phyloP scores from a whole-genome alignment of 2,329 filamentous ascomycete species.

The Trichoderma sp. region DNA sequence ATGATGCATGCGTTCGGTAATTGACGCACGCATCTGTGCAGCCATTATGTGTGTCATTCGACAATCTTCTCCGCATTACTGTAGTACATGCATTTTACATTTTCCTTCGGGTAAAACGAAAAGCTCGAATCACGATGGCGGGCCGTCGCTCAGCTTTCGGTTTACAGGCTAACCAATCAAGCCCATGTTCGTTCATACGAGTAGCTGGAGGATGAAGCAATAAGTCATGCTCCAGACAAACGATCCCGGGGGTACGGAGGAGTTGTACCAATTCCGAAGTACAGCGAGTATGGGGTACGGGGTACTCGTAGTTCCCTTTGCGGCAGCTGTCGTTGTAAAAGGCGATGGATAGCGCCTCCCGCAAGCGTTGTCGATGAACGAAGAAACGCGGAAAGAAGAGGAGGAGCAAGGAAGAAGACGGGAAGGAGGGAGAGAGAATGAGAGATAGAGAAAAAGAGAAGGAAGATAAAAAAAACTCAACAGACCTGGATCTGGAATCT shows the following conservation, averaged over 20 bases:
- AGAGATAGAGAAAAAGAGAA: neutral
- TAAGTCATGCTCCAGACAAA: neutral
- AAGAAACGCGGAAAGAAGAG: neutral
- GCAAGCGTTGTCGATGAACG: neutral
- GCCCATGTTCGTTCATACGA: neutral
- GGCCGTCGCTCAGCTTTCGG: slow-evolving; percentile 2
- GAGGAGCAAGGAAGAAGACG: neutral
- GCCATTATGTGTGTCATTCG: neutral
- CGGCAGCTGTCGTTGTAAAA: neutral
- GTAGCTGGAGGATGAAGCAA: neutral
- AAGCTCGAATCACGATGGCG: neutral
- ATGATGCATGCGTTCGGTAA: neutral
- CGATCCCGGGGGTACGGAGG: neutral
- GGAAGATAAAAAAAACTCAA: neutral
- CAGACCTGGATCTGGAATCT: neutral
- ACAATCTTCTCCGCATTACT: slow-evolving; percentile 10
- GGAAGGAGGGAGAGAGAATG: neutral
- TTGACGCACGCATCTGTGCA: neutral
- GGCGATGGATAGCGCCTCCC: neutral
- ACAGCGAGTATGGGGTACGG: neutral
- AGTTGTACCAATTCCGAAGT: neutral
- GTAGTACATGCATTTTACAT: neutral
- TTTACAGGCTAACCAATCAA: slow-evolving; percentile 6
- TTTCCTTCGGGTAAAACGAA: neutral
- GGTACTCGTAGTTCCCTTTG: neutral